These are phyloP conservation scores for Penicillium roqueforti DNA, from an alignment of 495 filamentous ascomycete species.

Conservation along the genomic window DNA sequence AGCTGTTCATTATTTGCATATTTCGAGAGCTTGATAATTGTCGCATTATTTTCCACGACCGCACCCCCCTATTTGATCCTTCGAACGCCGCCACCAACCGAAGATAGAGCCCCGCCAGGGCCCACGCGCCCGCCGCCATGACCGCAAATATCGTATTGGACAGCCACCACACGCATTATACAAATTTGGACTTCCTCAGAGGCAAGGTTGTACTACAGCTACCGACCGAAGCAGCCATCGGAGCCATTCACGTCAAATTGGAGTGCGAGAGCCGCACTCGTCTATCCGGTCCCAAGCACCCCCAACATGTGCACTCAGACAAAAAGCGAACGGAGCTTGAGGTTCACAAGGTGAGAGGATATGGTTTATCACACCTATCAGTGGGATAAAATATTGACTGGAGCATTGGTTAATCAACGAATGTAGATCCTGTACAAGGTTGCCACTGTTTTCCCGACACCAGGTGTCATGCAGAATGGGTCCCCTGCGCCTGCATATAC, in stretches of 20 bases:
- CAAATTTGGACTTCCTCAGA: conserved; percentile 80
- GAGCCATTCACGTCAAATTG: conserved; percentile 83
- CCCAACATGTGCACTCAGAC: conserved; percentile 57
- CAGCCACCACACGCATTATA: conserved; percentile 69
- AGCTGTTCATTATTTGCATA: not conserved
- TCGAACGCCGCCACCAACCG: not conserved
- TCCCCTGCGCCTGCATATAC: conserved; percentile 51
- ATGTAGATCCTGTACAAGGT: conserved; percentile 63
- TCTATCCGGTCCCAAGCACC: conserved; percentile 49
- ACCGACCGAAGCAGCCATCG: conserved; percentile 60
- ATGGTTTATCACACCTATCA: not conserved
- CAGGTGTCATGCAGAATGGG: conserved; percentile 46
- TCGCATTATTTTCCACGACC: not conserved
- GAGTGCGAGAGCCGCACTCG: conserved; percentile 82
- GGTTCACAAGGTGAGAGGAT: conserved; percentile 67
- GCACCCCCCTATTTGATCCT: not conserved
- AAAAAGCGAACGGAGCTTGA: conserved; percentile 60
- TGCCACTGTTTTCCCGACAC: conserved; percentile 58
- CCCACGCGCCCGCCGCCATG: conserved; percentile 51
- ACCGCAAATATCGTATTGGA: conserved; percentile 75
- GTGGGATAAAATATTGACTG: not conserved
- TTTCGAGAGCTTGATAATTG: not conserved
- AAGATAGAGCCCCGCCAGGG: conserved; percentile 10
- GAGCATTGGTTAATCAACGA: conserved; percentile 10
- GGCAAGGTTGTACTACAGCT: conserved; percentile 65